phyloP scores from a whole-genome alignment of 2,329 filamentous ascomycete genomes.

The Emergomyces pasteurianus region DNA sequence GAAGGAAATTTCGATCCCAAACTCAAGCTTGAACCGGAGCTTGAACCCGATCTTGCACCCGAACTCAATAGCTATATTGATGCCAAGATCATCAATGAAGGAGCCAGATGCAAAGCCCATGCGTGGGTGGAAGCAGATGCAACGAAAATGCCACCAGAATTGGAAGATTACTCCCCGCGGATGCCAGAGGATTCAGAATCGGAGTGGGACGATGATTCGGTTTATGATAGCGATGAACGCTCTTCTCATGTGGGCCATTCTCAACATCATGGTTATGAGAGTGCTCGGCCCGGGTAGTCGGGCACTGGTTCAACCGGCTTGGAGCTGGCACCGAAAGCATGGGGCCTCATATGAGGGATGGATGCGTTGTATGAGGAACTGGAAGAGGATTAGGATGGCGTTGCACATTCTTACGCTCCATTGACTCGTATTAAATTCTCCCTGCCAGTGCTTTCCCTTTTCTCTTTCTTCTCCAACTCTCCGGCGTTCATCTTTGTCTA shows the following conservation, averaged over 20 bases:
- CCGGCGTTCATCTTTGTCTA: not conserved
- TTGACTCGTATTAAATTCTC: not conserved
- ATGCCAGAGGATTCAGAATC: not conserved
- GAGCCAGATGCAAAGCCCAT: not conserved
- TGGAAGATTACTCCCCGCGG: not conserved
- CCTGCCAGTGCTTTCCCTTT: too few relatives aligned
- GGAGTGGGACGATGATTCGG: not conserved
- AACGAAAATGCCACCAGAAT: not conserved
- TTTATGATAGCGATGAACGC: not conserved
- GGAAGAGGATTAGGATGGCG: not conserved
- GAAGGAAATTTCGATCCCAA: not conserved
- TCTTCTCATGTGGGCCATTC: not conserved
- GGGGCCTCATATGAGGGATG: not conserved
- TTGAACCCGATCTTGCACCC: not conserved
- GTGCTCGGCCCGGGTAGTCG: not conserved
- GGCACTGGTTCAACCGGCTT: not conserved
- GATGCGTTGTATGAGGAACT: not conserved
- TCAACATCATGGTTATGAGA: not conserved
- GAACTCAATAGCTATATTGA: not conserved
- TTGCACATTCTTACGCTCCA: not conserved
- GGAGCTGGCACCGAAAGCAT: not conserved
- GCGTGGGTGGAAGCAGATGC: not conserved
- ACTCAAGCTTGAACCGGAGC: not conserved
- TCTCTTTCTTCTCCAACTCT: not conserved
- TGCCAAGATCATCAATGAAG: not conserved